Evolutionary conservation across 306 rosid species (phyloP).

Genomic region (Vachellia collinsii): DNA sequence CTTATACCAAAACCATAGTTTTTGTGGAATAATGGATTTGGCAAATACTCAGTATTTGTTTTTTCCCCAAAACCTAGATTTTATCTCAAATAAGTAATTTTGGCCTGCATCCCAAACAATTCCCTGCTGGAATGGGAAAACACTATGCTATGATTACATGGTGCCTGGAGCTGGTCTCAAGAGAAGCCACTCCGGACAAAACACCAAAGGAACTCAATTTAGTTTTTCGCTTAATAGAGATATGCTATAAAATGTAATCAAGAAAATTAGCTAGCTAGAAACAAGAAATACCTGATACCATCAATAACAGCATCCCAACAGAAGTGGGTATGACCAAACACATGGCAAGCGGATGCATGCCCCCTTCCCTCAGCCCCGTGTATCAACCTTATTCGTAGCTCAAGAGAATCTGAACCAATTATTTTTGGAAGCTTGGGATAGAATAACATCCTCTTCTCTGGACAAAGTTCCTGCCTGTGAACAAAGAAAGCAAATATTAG

Average conservation of each 20-base stretch:
- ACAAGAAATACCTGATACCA: constrained; percentile 70
- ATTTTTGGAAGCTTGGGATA: constrained; percentile 87
- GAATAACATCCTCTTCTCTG: constrained; percentile 96
- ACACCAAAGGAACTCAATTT: not conserved
- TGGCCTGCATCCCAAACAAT: too few relatives aligned
- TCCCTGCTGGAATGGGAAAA: not conserved
- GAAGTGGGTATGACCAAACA: constrained; percentile 87
- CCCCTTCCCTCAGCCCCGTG: constrained; percentile 61
- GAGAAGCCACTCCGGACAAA: constrained; percentile 7
- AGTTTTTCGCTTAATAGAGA: not conserved
- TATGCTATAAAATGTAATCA: not conserved
- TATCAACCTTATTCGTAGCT: constrained; percentile 72
- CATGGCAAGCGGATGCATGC: constrained; percentile 65
- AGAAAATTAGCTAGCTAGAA: not conserved
- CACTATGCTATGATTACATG: not conserved
- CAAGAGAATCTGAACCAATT: constrained; percentile 82
- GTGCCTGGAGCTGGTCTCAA: not conserved
- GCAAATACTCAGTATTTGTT: too few relatives aligned
- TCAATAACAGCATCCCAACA: constrained; percentile 78
- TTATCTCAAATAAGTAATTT: too few relatives aligned
- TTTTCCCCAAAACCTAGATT: too few relatives aligned
- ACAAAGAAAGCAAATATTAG: constrained; percentile 34
- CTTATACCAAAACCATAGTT: too few relatives aligned
- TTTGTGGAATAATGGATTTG: too few relatives aligned
- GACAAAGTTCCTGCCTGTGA: constrained; percentile 82